Base-by-base conservation (phyloP, 2,329 filamentous ascomycete species). In the Didymella pomorum region DNA sequence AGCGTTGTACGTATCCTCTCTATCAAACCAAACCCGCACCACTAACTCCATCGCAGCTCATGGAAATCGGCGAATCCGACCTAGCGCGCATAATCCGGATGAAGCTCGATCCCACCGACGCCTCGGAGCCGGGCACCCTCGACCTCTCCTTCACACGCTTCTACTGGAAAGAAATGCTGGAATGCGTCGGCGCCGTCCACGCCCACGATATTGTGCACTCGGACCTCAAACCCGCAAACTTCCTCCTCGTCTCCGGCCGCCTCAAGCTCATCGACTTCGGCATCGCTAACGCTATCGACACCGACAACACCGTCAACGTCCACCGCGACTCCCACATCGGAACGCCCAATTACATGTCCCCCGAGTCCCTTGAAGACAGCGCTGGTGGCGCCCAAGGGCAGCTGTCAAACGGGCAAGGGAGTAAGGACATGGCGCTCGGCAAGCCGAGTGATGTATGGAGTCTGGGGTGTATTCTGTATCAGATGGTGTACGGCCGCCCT, bases 151-250 rank as follows among this genome's bases (percentile, higher is more conserved):
- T 98, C 76, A 92, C 95, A 12, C 90, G 95, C n/a, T 96, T 91
- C 79, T 97, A 97, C 82, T 99, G 95, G 95, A 95, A 96, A 77
- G 95, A 99, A 79, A 99, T 99, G 95, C 88, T 99, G 18, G 93
- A 97, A 76, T 98, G 95, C 74, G 87, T 99, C 6, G 87, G 91
- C 66, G 87, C 94, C 0, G 93, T 99, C 1, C 95, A 99, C 74
- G 86, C 90, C 12, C 84, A 89, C 74, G 93, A 97, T 72, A 93
- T 99, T 63, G 95, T 99, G 3, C 95, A 99, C 79, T 97, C 93
- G 0, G 95, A 99, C 73, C 83, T 99, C 35, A 99, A 99, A 78
- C 95, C 95, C 0, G 93, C 93, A 69, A 99, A 99, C 76, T 99
- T 99, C 75, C 89, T 99, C 23, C 84, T 98, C 20, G 93, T 97